These are phyloP conservation scores for Paracamarosporium sp. DNA, from an alignment of 2,329 filamentous ascomycete genomes.

Conservation along the genomic window DNA sequence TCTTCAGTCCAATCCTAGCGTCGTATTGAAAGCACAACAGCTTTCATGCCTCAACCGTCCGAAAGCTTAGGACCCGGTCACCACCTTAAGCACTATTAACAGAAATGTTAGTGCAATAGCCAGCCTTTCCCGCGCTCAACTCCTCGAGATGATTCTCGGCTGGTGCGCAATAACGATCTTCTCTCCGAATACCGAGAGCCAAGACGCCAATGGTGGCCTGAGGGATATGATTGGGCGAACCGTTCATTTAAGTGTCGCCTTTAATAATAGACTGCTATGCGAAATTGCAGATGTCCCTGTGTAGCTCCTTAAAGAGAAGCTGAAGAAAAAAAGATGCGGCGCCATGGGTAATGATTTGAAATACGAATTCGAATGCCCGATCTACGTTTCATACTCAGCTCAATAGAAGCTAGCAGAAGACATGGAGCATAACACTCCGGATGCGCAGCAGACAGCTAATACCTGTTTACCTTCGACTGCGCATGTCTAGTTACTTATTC, in stretches of 20 bases:
- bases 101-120: not conserved
- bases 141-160: not conserved
- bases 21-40: not conserved
- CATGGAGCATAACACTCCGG: not conserved
- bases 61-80: not conserved
- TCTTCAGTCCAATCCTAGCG: not conserved
- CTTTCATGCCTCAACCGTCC: not conserved
- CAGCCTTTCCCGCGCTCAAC: not conserved
- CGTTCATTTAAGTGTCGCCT: not conserved
- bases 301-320: too few species aligned
- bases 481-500: not conserved
- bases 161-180: too few species aligned
- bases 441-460: not conserved
- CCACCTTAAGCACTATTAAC: not conserved
- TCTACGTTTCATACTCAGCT: not conserved
- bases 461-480: not conserved
- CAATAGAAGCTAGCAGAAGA: too few species aligned
- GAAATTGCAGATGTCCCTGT: not conserved
- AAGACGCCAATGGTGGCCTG: not conserved
- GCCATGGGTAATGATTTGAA: not conserved
- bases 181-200: too few species aligned
- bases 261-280: not conserved
- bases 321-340: not conserved
- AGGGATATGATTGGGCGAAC: not conserved
- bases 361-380: not conserved